Base-by-base conservation (phyloP, 441 rosid species). In the Jatropha podagrica region DNA sequence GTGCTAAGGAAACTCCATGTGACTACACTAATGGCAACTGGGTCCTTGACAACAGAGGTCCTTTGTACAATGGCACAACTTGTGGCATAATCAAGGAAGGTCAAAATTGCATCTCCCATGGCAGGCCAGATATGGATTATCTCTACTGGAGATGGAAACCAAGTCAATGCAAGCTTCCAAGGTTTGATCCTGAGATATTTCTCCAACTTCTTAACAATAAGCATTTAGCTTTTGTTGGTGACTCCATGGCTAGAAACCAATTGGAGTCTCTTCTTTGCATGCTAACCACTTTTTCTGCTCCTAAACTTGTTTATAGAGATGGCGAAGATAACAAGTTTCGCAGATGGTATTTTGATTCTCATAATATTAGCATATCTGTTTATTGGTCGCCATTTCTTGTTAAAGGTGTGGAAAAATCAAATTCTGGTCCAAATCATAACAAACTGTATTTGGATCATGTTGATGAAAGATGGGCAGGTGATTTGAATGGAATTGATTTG, bases 311-410 rank as follows among this genome's bases (percentile, higher is more conserved):
- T 64, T 88, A 89, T 68, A 79, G 75, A 70, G 71, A 86, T 66
- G 95, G 94, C 37, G 96, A 91, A 51, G 96, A 90, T 5, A 86
- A 87, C 75, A 95, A 88, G 78, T 93, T 92, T 52, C 84, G 97
- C 26, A 89, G 82, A 67, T 93, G 99, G 98, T 82, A 83, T 71
- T 90, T 92, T 73, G 85, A 74, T 26, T 80, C 88, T 4, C 88
- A 86, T 68, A 91, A 93, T 66, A 52, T 82, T 48, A 86, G 61
- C 51, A 40, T 93, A 41, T 93, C 99, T 8, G 84, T 95, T 60
- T 93, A 92, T 76, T 95, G 98, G 99, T 93, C 99, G 64, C 98
- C 99, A 13, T 95, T 93, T 88, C 86, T 93, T 8, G 98, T 93
- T 23, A 83, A 86, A 46, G 98, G 97, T 51, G 48, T 84, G 27